phyloP scores from a whole-genome alignment of 345 rosid genomes.

The Hibiscus mutabilis region DNA sequence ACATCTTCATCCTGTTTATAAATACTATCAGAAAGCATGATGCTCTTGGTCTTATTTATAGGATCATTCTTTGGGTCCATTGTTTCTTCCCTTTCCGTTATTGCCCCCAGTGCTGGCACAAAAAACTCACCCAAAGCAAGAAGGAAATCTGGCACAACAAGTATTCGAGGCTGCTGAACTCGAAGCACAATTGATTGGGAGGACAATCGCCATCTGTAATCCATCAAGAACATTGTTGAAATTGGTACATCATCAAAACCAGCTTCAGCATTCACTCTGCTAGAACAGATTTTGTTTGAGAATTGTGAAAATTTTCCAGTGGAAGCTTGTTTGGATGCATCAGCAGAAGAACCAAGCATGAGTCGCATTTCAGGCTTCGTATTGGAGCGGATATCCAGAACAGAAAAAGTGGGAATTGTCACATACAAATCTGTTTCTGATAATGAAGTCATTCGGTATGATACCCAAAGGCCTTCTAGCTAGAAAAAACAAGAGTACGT shows the following conservation, averaged over 20 bases:
- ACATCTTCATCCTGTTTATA: slow-evolving; percentile 74
- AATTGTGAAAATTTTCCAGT: slow-evolving; percentile 48
- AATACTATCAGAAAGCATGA: slow-evolving; percentile 61
- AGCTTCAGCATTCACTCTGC: slow-evolving; percentile 42
- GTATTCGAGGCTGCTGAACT: slow-evolving; percentile 89
- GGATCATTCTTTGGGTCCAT: slow-evolving; percentile 95
- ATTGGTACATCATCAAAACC: slow-evolving; percentile 50
- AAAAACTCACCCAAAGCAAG: slow-evolving; percentile 91
- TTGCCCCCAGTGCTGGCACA: slow-evolving; percentile 81
- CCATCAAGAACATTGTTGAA: slow-evolving; percentile 94
- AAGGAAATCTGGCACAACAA: slow-evolving; percentile 96
- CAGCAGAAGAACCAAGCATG: slow-evolving; percentile 95
- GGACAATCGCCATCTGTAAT: slow-evolving; percentile 83
- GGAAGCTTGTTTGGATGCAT: slow-evolving; percentile 71
- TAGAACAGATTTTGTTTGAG: slow-evolving; percentile 43
- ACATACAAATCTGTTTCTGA: slow-evolving; percentile 92
- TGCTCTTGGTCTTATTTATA: slow-evolving; percentile 53
- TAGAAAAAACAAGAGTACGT: slow-evolving; percentile 26
- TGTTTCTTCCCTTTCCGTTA: slow-evolving; percentile 89
- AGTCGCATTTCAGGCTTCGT: slow-evolving; percentile 96
- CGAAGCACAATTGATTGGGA: slow-evolving; percentile 84
- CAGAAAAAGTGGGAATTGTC: slow-evolving; percentile 80
- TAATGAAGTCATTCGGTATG: slow-evolving; percentile 79
- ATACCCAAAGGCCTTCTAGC: slow-evolving; percentile 97
- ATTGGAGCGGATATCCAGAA: slow-evolving; percentile 78